Evolutionary conservation across 2,329 filamentous ascomycete species (phyloP), one percentile per base, ranked within the genome.

Genomic region (Fusarium succisae): DNA sequence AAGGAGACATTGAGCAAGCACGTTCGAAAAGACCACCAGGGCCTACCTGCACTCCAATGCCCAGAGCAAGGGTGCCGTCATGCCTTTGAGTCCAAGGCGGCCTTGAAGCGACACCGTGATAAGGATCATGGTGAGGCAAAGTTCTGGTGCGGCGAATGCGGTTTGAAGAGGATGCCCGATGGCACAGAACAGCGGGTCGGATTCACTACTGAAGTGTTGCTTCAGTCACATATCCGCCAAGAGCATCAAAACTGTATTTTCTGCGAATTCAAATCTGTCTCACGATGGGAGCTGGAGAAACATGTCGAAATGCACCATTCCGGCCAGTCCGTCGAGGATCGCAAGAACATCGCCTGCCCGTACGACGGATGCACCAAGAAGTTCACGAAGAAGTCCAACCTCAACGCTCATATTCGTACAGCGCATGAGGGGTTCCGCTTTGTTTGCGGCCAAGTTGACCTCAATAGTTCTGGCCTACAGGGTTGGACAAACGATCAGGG

Each of bases 1-100:
- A 92, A 94, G 80, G 91, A 94, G 74, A 97, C 95, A 0, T 87
- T 98, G 22, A 91, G 95, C 80, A 91, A 93, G 58, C 96, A 98
- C 80, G 89, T 98, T 72, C 90, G 92, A 61, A 89, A 90, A 15
- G 92, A 91, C 18, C 96, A 98, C 81, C 84, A 96, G 44, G 86
- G 91, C 35, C 83, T 92, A 67, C 90, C 92, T 51, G 91, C 94
- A 0, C 97, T 91, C 78, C 86, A 87, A 10, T 98, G 96, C 81
- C 85, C 86, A 3, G 86, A 92, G 65, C 77, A 78, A 22, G 80
- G 77, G 50, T 98, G 96, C 78, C 82, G 84, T 2, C 88, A 89
- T 68, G 91, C 90, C 6, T 98, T 96, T 78, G 91, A 96, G 72
- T 93, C 91, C 4, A 89, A 91, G 11, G 89, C 89, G 2, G 90